These are phyloP conservation scores for Aspergillus leporis DNA, from an alignment of 495 filamentous ascomycete species.

Conservation along the genomic window DNA sequence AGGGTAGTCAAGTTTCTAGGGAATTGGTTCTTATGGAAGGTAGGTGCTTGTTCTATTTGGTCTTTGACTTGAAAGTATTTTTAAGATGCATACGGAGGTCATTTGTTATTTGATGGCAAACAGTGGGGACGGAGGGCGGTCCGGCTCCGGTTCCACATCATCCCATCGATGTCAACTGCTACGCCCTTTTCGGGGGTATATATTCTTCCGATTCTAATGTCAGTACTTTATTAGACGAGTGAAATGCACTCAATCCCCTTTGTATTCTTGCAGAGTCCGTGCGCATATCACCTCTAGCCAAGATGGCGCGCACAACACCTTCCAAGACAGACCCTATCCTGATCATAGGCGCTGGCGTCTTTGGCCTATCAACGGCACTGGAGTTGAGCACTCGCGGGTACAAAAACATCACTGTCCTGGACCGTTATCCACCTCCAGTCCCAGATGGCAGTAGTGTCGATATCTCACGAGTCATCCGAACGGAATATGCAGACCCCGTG, in stretches of 20 bases:
- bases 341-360: conserved; percentile 38
- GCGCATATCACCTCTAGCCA: neutral
- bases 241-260: neutral
- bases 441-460: conserved; percentile 62
- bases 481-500: conserved; percentile 67
- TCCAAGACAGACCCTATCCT: conserved; percentile 35
- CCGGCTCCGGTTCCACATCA: neutral
- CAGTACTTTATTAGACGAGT: neutral
- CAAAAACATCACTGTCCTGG: conserved; percentile 46
- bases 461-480: conserved; percentile 65
- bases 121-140: conserved; percentile 3
- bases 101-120: neutral
- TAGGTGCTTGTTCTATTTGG: too few species aligned
- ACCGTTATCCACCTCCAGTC: conserved; percentile 54
- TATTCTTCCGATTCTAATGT: neutral
- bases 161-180: neutral
- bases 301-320: neutral
- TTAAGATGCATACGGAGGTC: too few species aligned
- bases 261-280: neutral
- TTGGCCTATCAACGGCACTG: conserved; percentile 32
- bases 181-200: neutral
- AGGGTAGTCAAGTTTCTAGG: too few species aligned
- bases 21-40: too few species aligned
- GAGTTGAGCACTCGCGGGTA: conserved; percentile 30
- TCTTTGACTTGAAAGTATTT: too few species aligned